A percentile compares a stretch with the other conserved stretches of the same genome.
Conservation (phyloP, 2,329 filamentous ascomycete species). For the Colletotrichum costaricense region DNA sequence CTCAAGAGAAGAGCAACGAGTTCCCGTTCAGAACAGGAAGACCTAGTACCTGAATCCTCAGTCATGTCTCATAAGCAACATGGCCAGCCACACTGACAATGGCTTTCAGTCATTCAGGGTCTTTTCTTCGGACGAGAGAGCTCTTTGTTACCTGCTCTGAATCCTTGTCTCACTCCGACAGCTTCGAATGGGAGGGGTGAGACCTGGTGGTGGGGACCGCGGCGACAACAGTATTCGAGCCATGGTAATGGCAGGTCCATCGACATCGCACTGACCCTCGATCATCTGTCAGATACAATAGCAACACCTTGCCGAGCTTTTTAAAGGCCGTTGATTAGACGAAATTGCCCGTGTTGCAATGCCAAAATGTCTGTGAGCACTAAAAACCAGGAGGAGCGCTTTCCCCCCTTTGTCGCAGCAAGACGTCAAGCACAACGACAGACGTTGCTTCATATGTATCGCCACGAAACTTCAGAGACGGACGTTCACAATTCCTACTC, state of each 20-base stretch:
- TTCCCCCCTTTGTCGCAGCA: neutral
- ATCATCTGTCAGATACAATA: slow-evolving; percentile 5
- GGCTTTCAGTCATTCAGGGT: neutral
- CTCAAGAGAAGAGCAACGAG: neutral
- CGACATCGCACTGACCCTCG: neutral
- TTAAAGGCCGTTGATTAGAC: neutral
- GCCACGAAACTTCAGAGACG: neutral
- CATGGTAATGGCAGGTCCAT: neutral
- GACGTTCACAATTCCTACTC: neutral
- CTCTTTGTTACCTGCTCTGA: slow-evolving; percentile 4
- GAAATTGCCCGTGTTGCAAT: neutral
- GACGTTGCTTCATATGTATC: neutral
- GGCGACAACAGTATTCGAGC: slow-evolving; percentile 1
- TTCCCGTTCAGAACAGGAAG: neutral
- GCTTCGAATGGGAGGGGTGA: neutral
- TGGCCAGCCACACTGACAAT: slow-evolving; percentile 13
- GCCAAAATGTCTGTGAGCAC: neutral
- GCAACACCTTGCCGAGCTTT: neutral
- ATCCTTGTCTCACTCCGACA: slow-evolving; percentile 16
- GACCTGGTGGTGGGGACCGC: neutral
- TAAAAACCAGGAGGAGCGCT: no score
- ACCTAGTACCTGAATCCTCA: neutral
- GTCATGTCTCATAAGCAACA: slow-evolving; percentile 3
- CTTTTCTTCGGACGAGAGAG: neutral
- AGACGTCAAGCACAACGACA: neutral